Conservation (phyloP, 176 grass and related monocot species). For the Ensete ventricosum region DNA sequence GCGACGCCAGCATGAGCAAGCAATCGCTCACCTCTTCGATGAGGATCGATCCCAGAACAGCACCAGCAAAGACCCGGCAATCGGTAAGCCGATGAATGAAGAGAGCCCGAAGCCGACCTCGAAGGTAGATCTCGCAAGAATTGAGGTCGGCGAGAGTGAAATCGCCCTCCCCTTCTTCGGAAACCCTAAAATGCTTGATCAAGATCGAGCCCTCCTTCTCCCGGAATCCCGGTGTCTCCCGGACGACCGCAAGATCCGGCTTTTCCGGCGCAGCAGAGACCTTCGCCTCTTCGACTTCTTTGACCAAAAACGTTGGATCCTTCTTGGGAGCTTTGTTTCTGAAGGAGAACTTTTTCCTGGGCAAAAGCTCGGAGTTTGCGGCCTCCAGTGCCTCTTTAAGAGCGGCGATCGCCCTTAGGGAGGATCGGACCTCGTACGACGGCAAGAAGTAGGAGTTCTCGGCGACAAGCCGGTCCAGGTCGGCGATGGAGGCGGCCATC, state of each 20-base stretch:
- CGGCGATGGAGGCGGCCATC: slow-evolving; percentile 37
- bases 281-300: slow-evolving; percentile 11
- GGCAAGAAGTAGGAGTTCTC: slow-evolving; percentile 69
- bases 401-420: slow-evolving; percentile 47
- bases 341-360: slow-evolving; percentile 86
- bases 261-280: slow-evolving; percentile 8
- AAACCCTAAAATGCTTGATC: slow-evolving; percentile 62
- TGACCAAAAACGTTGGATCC: slow-evolving; percentile 16
- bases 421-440: slow-evolving; percentile 63
- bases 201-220: slow-evolving; percentile 38
- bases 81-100: slow-evolving; percentile 52
- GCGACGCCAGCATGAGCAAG: slow-evolving; percentile 59
- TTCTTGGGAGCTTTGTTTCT: slow-evolving; percentile 58
- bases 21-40: slow-evolving; percentile 62
- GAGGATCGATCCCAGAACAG: slow-evolving; percentile 67
- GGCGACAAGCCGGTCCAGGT: slow-evolving; percentile 51
- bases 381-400: slow-evolving; percentile 49
- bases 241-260: slow-evolving; percentile 5
- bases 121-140: slow-evolving; percentile 59
- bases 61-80: slow-evolving; percentile 57
- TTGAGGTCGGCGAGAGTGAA: slow-evolving; percentile 67
- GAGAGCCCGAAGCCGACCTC: slow-evolving; percentile 59
- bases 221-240: slow-evolving; percentile 51
- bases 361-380: slow-evolving; percentile 33
- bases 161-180: slow-evolving; percentile 53